phyloP scores from a whole-genome alignment of 2,329 filamentous ascomycete species.

The Ophiostoma perfectum region DNA sequence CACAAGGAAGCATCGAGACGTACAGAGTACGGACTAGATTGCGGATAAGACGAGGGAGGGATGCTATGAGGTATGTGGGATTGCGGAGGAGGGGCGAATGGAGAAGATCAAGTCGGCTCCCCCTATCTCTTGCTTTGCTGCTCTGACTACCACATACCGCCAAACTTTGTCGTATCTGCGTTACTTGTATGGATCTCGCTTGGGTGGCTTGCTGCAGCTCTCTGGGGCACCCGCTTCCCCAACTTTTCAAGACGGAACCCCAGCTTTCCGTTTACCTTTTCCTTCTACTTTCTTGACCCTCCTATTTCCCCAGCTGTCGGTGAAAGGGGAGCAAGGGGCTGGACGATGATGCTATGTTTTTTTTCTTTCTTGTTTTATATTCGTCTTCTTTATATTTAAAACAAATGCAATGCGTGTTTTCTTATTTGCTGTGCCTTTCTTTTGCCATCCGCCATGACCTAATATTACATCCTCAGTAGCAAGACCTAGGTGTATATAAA shows the following conservation, averaged over 20 bases:
- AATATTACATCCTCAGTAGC: too few species aligned
- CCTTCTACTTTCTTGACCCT: background rate
- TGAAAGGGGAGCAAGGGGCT: slow-evolving; percentile 13
- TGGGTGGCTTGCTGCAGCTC: background rate
- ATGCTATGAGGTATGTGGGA: background rate
- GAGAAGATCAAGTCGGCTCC: background rate
- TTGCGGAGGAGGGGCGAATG: slow-evolving; percentile 1
- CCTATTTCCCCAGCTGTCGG: slow-evolving; percentile 2
- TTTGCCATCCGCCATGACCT: too few species aligned
- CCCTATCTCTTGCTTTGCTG: background rate
- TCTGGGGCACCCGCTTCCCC: background rate
- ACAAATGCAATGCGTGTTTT: slow-evolving; percentile 1
- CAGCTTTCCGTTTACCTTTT: background rate
- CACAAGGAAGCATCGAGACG: background rate
- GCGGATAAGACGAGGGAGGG: background rate
- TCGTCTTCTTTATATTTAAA: background rate
- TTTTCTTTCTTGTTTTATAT: background rate
- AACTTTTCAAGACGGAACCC: background rate
- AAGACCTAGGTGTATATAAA: too few species aligned
- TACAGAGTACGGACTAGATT: background rate
- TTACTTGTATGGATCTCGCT: background rate
- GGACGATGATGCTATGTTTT: background rate
- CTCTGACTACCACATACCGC: too few species aligned
- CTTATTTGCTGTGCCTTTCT: background rate
- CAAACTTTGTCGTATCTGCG: background rate